phyloP scores from a whole-genome alignment of 2,329 filamentous ascomycete species.

The Arthrobotrys entomopaga region DNA sequence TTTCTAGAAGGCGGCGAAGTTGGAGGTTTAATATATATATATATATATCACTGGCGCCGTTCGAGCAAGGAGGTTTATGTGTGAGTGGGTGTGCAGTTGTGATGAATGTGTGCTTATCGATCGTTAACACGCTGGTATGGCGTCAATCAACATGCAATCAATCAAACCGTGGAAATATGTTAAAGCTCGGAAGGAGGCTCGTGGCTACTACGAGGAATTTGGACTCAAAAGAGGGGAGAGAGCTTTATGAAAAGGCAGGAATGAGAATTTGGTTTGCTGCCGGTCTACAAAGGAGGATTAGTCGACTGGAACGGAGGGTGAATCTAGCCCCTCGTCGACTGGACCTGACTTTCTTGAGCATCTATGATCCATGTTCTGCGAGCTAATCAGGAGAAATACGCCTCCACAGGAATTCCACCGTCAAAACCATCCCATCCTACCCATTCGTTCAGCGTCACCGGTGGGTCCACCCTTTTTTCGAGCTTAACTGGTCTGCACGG shows the following conservation, averaged over 20 bases:
- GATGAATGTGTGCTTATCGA: slow-evolving; percentile 2
- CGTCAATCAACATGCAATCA: slow-evolving; percentile 31
- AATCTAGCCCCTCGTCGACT: slow-evolving; percentile 33
- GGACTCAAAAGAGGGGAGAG: slow-evolving; percentile 8
- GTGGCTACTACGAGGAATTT: slow-evolving; percentile 36
- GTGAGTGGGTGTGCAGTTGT: not conserved
- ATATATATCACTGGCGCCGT: slow-evolving; percentile 36
- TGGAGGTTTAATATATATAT: slow-evolving; percentile 36
- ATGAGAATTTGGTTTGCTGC: slow-evolving; percentile 17
- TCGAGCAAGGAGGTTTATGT: slow-evolving; percentile 11
- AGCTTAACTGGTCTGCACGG: slow-evolving; percentile 25
- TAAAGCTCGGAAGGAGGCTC: slow-evolving; percentile 21
- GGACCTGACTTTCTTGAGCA: slow-evolving; percentile 52
- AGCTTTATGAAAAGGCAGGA: slow-evolving; percentile 21
- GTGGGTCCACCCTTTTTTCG: slow-evolving; percentile 30
- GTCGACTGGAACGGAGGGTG: slow-evolving; percentile 27
- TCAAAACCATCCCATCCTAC: slow-evolving; percentile 1
- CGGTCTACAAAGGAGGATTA: slow-evolving; percentile 44
- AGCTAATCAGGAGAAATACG: slow-evolving; percentile 51
- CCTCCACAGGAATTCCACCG: slow-evolving; percentile 18
- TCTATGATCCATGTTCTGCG: slow-evolving; percentile 37
- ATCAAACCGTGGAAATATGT: not conserved
- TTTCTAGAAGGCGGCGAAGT: slow-evolving; percentile 10
- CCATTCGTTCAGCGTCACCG: slow-evolving; percentile 10
- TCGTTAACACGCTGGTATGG: slow-evolving; percentile 18